Percentiles rank a stretch among this genome's conserved stretches.
Evolutionary conservation across 441 rosid genomes (phyloP).

Genomic region (Gossypium trilobum): DNA sequence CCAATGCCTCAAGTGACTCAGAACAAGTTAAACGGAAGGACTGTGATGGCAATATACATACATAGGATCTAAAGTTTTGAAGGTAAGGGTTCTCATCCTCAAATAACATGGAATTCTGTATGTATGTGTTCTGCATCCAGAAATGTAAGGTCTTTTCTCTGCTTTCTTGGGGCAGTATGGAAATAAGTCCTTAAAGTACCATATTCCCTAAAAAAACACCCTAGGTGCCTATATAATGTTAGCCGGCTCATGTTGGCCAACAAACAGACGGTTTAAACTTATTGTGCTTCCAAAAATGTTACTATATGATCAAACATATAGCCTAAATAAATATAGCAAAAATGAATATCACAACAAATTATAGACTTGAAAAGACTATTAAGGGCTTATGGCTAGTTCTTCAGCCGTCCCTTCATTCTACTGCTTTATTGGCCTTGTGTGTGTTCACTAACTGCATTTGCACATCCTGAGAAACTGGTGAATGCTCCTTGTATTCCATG

Average conservation of each 20-base stretch:
- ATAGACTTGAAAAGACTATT: not conserved
- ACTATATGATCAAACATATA: not conserved
- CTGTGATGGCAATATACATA: too few species aligned
- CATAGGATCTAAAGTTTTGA: too few species aligned
- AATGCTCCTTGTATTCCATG: slow-evolving; percentile 95
- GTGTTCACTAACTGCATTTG: slow-evolving; percentile 72
- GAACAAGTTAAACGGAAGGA: too few species aligned
- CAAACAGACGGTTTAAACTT: not conserved
- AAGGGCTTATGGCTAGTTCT: not conserved
- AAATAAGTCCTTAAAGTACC: too few species aligned
- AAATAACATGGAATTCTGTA: too few species aligned
- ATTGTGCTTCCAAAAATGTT: slow-evolving; percentile 2
- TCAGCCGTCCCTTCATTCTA: slow-evolving; percentile 26
- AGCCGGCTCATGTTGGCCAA: not conserved
- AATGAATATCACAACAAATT: not conserved
- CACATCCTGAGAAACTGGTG: slow-evolving; percentile 75
- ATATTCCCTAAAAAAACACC: not conserved
- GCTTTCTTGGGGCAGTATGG: not conserved
- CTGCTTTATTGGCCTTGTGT: slow-evolving; percentile 50
- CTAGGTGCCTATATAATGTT: not conserved
- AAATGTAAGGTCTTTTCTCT: too few species aligned
- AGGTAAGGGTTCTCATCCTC: too few species aligned
- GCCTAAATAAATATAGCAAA: not conserved
- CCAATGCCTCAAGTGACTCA: too few species aligned
- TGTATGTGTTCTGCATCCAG: too few species aligned